Evolutionary conservation across 805 yeast species (phyloP).

Genomic region (Maudiozyma bulderi): DNA sequence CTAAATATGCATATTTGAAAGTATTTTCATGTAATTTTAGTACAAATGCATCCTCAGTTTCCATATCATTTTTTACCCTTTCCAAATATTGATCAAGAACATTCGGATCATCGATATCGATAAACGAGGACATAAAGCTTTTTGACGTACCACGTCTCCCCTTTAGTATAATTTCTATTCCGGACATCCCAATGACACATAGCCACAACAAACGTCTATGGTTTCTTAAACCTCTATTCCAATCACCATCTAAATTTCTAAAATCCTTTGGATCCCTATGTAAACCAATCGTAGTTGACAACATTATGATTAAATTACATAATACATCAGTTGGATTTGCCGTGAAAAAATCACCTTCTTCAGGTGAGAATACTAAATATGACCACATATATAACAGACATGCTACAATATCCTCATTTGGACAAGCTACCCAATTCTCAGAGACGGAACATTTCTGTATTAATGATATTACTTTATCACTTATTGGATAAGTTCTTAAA

Average conservation of each 20-base stretch:
- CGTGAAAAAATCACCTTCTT: constrained; percentile 26
- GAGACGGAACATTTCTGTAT: constrained; percentile 18
- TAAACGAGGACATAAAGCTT: constrained; percentile 11
- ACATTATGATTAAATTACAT: constrained; percentile 18
- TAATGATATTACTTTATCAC: constrained; percentile 15
- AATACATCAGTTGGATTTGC: constrained; percentile 27
- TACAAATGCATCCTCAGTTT: constrained; percentile 3
- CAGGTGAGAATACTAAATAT: constrained; percentile 27
- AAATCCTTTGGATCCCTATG: constrained; percentile 27
- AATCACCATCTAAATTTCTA: constrained; percentile 8
- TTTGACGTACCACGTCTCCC: constrained; percentile 16
- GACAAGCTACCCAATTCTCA: constrained; percentile 23
- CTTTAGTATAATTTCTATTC: constrained; percentile 21
- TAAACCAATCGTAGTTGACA: constrained; percentile 25
- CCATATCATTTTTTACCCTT: constrained; percentile 14
- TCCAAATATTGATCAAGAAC: constrained; percentile 13
- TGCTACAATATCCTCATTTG: constrained; percentile 25
- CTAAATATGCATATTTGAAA: constrained; percentile 18
- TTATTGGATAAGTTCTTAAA: constrained; percentile 18
- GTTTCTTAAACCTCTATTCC: constrained; percentile 15
- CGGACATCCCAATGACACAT: constrained; percentile 15
- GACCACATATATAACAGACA: constrained; percentile 27
- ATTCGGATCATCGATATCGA: constrained; percentile 13
- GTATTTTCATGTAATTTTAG: constrained; percentile 16
- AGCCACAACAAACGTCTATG: constrained; percentile 26